Evolutionary conservation across 2,329 filamentous ascomycete species (phyloP).

Genomic region (Fusarium sacchari): DNA sequence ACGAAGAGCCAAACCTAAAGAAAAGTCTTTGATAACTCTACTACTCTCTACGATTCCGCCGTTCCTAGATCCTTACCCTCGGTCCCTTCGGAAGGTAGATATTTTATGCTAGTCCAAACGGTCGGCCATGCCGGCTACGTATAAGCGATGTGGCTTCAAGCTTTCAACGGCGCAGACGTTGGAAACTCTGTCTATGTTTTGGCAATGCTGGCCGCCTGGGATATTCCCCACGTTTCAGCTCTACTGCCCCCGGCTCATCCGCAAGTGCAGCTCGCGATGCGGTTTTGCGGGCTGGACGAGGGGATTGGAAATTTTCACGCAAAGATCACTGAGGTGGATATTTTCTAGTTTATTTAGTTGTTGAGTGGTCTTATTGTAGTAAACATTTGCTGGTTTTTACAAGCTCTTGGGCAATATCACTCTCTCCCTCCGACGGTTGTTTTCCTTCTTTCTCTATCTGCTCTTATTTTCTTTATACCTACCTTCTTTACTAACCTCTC

Average conservation of each 20-base stretch:
- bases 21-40: no score
- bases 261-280: not conserved
- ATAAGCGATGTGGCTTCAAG: not conserved
- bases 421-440: not conserved
- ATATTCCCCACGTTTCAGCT: not conserved
- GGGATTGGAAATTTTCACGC: no score
- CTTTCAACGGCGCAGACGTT: not conserved
- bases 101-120: not conserved
- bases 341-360: not conserved
- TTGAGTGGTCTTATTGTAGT: not conserved
- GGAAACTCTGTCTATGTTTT: not conserved
- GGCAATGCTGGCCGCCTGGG: not conserved
- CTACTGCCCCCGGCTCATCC: not conserved
- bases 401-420: not conserved
- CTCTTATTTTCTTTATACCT: no score
- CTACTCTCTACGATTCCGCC: not conserved
- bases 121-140: not conserved
- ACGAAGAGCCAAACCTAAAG: not conserved
- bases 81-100: not conserved
- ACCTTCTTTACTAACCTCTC: not conserved
- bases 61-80: not conserved
- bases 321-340: not conserved
- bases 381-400: not conserved
- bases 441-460: not conserved
- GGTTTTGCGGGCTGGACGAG: not conserved